A percentile compares a stretch with the other conserved stretches of the same genome.
phyloP scores from a whole-genome alignment of 495 filamentous ascomycete genomes.

The Hypoxylon trugodes region DNA sequence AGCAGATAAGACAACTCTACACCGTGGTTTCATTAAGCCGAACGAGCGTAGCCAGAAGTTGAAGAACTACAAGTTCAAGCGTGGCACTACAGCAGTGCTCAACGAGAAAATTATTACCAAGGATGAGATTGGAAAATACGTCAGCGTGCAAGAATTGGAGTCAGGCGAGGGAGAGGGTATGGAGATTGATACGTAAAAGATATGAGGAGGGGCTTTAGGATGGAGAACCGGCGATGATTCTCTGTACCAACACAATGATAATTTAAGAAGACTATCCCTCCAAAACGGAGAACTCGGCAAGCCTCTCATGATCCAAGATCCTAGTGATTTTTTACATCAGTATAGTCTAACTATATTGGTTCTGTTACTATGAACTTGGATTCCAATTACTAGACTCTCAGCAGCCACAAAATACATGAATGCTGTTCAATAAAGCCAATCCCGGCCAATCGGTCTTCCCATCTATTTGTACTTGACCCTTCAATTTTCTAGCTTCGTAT shows the following conservation, averaged over 20 bases:
- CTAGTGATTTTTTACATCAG: too few relatives aligned
- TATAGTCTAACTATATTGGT: too few relatives aligned
- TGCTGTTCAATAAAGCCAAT: too few relatives aligned
- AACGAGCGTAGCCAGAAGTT: conserved; percentile 93
- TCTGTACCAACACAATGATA: conserved; percentile 27
- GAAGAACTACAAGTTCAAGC: conserved; percentile 86
- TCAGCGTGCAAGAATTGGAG: conserved; percentile 86
- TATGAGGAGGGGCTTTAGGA: neutral
- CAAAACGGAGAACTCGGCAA: neutral
- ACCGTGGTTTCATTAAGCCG: conserved; percentile 89
- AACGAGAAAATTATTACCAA: conserved; percentile 93
- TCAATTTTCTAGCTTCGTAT: too few relatives aligned
- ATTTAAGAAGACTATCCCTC: conserved; percentile 5
- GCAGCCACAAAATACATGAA: too few relatives aligned
- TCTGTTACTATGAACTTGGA: too few relatives aligned
- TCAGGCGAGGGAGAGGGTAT: conserved; percentile 83
- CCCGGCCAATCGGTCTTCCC: too few relatives aligned
- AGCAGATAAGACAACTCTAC: conserved; percentile 86
- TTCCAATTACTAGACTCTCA: too few relatives aligned
- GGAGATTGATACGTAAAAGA: conserved; percentile 82
- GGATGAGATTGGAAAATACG: conserved; percentile 93
- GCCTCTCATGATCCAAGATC: neutral
- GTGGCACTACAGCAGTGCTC: conserved; percentile 90
- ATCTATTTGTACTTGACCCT: too few relatives aligned
- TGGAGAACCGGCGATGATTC: conserved; percentile 2